phyloP scores from a whole-genome alignment of 495 filamentous ascomycete genomes.

The Xylaria grammica region DNA sequence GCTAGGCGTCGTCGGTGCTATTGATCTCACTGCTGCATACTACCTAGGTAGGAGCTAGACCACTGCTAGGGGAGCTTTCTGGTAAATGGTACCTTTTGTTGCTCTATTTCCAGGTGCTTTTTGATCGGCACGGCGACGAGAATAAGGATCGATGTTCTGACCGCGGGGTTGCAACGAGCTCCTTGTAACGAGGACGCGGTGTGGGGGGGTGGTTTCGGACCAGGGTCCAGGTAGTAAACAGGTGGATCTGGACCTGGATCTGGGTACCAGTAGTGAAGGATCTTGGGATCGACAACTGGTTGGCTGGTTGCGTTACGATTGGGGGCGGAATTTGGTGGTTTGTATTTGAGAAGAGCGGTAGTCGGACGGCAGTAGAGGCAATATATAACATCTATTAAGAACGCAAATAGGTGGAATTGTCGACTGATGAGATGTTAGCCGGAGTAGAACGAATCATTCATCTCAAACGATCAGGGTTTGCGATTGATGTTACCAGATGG shows the following conservation, averaged over 20 bases:
- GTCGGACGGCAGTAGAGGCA: too few relatives aligned
- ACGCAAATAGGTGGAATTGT: too few relatives aligned
- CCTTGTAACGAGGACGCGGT: slow-evolving; percentile 12
- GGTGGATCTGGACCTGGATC: slow-evolving; percentile 20
- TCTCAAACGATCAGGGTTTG: too few relatives aligned
- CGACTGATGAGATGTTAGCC: too few relatives aligned
- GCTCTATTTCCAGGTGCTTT: background rate
- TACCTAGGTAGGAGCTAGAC: background rate
- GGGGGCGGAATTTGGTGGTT: background rate
- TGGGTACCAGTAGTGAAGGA: background rate
- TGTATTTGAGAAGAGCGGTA: too few relatives aligned
- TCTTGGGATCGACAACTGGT: background rate
- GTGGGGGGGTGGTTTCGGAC: slow-evolving; percentile 29
- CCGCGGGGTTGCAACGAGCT: slow-evolving; percentile 23
- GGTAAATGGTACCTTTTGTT: background rate
- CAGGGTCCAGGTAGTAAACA: slow-evolving; percentile 26
- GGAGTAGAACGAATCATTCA: background rate
- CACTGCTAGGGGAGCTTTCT: too few relatives aligned
- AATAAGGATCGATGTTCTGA: slow-evolving; percentile 1
- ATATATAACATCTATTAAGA: too few relatives aligned
- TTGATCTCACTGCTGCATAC: background rate
- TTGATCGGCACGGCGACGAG: slow-evolving; percentile 1
- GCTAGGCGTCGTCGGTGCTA: background rate
- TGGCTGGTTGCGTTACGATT: background rate
- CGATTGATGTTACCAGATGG: background rate